These are phyloP conservation scores for Trichoderma hamatum DNA, from an alignment of 2,329 filamentous ascomycete genomes.

Conservation along the genomic window DNA sequence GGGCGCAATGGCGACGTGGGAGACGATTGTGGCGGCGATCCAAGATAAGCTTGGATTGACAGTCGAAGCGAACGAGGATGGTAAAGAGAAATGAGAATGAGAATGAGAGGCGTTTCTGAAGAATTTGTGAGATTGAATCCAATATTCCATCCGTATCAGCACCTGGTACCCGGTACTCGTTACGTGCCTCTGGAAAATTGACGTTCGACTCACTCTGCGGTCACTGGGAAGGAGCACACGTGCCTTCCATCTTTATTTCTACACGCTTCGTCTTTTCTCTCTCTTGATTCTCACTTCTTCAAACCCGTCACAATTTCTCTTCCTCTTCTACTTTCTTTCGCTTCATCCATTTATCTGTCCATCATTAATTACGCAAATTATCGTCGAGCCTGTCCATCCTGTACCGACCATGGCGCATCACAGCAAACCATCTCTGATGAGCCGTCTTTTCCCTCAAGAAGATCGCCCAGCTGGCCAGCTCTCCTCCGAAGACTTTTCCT, in stretches of 20 bases:
- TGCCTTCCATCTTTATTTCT: not conserved
- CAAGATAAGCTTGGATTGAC: constrained; percentile 52
- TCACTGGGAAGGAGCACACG: not conserved
- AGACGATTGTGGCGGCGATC: constrained; percentile 68
- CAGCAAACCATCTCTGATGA: not conserved
- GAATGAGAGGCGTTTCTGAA: not conserved
- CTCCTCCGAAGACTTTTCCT: constrained; percentile 24
- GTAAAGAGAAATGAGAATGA: not conserved
- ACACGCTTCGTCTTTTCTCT: too few relatives aligned
- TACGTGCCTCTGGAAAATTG: not conserved
- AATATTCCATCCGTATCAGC: not conserved
- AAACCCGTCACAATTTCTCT: not conserved
- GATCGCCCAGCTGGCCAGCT: not conserved
- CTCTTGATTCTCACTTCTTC: not conserved
- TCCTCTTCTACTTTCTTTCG: not conserved
- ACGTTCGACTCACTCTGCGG: not conserved
- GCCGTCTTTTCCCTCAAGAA: not conserved
- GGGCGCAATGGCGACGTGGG: constrained; percentile 84
- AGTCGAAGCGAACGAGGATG: not conserved
- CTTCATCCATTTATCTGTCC: not conserved
- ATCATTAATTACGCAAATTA: not conserved
- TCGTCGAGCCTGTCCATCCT: not conserved
- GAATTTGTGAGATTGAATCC: not conserved
- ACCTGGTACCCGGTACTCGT: not conserved
- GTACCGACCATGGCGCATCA: not conserved